Conservation (phyloP, 2,329 filamentous ascomycete genomes). For the Aureobasidium uvarum region DNA sequence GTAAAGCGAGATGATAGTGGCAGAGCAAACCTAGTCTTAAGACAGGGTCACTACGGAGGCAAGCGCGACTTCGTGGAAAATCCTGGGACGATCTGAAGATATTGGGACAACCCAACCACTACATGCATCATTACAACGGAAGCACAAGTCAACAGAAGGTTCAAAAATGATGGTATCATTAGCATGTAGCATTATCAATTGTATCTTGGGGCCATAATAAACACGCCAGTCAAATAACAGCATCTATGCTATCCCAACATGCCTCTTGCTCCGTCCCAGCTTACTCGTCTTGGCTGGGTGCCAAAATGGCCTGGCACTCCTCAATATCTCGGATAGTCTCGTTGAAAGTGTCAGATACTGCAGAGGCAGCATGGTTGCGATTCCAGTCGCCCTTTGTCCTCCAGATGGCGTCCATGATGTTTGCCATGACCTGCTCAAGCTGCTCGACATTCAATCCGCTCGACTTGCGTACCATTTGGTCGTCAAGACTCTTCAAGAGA, state of each 20-base stretch:
- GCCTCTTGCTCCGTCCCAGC: not conserved
- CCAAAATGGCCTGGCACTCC: constrained; percentile 47
- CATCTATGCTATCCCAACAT: constrained; percentile 6
- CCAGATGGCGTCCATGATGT: constrained; percentile 91
- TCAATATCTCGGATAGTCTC: constrained; percentile 69
- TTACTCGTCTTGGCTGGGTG: constrained; percentile 41
- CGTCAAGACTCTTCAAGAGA: constrained; percentile 59
- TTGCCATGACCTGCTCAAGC: constrained; percentile 86
- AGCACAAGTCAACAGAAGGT: not conserved
- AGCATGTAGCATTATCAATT: constrained; percentile 11
- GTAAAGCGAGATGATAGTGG: too few species aligned
- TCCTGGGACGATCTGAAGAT: not conserved
- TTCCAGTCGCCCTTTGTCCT: constrained; percentile 76
- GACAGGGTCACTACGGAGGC: not conserved
- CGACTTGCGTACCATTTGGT: constrained; percentile 63
- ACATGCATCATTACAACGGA: not conserved
- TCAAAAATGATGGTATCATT: not conserved
- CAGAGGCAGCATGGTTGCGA: constrained; percentile 66
- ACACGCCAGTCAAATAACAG: not conserved
- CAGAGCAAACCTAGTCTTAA: not conserved
- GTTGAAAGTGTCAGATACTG: constrained; percentile 70
- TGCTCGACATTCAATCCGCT: constrained; percentile 86
- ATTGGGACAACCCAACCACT: not conserved
- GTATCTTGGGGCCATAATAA: not conserved
- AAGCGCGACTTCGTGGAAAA: not conserved